Evolutionary conservation across 2,329 filamentous ascomycete species (phyloP).

Genomic region (Coniella vitis): DNA sequence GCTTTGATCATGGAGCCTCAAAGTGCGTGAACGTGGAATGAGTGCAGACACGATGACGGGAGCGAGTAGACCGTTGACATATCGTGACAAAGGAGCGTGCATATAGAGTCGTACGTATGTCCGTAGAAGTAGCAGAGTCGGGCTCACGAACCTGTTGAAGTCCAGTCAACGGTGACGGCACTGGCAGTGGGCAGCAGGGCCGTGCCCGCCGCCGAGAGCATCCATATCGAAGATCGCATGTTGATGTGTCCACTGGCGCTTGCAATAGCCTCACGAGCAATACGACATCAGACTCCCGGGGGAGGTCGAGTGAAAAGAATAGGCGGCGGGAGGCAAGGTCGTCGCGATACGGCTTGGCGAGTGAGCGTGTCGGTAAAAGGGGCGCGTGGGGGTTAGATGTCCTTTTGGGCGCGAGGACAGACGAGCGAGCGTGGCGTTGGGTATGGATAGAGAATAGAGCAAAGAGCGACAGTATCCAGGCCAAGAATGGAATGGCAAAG

Average conservation of each 20-base stretch:
- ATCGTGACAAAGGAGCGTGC: background rate
- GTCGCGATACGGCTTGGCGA: too few relatives aligned
- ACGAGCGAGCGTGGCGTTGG: background rate
- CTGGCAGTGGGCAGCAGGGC: slow-evolving; percentile 2
- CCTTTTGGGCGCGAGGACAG: too few relatives aligned
- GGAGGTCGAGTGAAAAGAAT: background rate
- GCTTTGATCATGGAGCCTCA: background rate
- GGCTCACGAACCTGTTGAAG: slow-evolving; percentile 10
- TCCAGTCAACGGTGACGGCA: slow-evolving; percentile 13
- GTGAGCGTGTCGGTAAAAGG: too few relatives aligned
- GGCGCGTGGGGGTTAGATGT: too few relatives aligned
- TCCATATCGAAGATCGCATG: slow-evolving; percentile 12
- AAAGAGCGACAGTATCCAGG: too few relatives aligned
- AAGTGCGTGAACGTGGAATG: too few relatives aligned
- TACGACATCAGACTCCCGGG: background rate
- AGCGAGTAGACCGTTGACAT: too few relatives aligned
- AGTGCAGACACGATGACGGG: too few relatives aligned
- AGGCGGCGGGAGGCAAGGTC: too few relatives aligned
- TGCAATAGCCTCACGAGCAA: background rate
- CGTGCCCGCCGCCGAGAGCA: slow-evolving; percentile 5
- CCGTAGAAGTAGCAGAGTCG: background rate
- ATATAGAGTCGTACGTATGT: background rate
- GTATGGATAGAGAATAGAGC: background rate
- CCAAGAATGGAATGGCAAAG: too few relatives aligned
- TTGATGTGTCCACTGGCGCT: background rate